Evolutionary conservation across 2,329 filamentous ascomycete genomes (phyloP), one percentile per base, ranked within the genome.

Genomic region (Microdochium trichocladiopsis): DNA sequence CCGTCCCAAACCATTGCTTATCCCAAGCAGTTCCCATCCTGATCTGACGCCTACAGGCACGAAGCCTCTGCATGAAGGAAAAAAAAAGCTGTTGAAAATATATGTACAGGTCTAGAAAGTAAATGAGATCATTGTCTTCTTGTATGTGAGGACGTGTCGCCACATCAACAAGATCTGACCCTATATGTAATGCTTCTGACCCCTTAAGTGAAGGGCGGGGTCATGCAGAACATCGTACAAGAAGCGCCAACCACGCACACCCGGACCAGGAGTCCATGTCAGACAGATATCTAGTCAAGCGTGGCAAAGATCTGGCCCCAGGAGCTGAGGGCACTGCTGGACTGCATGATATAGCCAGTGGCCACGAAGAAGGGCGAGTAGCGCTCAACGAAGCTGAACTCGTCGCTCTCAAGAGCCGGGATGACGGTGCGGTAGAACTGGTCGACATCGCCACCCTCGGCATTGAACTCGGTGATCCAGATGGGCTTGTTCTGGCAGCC

Each of bases 381-480:
- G 55, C 72, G 75, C 60, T 78, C 67, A 47, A 83, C 73, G 63
- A 76, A 81, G 50, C 64, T 62, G 60, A 73, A 74, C 48, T 65
- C 64, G 23, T 72, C 65, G 57, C 60, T 65, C 55, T 82, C 78
- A 8, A 83, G 70, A 58, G 70, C 63, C 53, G 72, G 60, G 25
- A 79, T 72, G 58, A 79, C 72, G 5, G 69, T 64, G 55, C 66
- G 52, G 53, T 87, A 68, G 73, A 84, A 84, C 33, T 55, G 55
- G 56, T 74, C 64, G 23, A 72, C 69, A 41, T 72, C 68, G 50
- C 66, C 68, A 53, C 72, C 76, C 31, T 68, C 62, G 51, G 80
- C 75, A 23, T 77, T 83, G 58, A 86, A 87, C 73, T 87, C 84
- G 52, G 82, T 85, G 52, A 87, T 69, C 78, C 79, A 86, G 65